phyloP scores from a whole-genome alignment of 228 moss, liverwort and hornwort species.

The Sphagnum magellanicum region DNA sequence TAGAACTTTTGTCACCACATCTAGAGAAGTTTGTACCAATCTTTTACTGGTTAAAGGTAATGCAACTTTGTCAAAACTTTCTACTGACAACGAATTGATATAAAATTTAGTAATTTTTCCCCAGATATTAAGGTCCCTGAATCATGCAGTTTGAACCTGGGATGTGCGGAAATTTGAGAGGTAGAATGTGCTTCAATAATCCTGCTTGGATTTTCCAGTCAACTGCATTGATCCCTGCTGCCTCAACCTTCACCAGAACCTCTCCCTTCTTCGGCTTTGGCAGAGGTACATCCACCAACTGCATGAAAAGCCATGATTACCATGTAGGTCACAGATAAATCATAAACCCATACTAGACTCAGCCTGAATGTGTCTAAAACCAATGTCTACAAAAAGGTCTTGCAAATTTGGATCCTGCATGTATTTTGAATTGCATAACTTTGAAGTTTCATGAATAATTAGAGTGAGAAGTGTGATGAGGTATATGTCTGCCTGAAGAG shows the following conservation, averaged over 20 bases:
- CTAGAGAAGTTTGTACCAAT: too few species aligned
- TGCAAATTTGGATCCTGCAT: neutral
- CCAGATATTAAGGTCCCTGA: too few species aligned
- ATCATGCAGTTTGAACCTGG: conserved; percentile 7
- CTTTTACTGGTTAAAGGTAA: too few species aligned
- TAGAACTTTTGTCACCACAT: too few species aligned
- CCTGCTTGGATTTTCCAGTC: conserved; percentile 16
- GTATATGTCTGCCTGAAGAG: conserved; percentile 25
- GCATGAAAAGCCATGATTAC: neutral
- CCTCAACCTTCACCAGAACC: conserved; percentile 28
- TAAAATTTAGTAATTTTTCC: too few species aligned
- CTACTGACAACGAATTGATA: too few species aligned
- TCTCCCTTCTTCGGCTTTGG: conserved; percentile 13
- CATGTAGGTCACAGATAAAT: neutral
- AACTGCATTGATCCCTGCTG: conserved; percentile 21
- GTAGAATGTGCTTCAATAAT: conserved; percentile 5
- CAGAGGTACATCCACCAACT: conserved; percentile 22
- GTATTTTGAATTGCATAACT: neutral
- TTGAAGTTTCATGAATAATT: neutral
- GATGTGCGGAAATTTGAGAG: conserved; percentile 16
- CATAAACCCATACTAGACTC: neutral
- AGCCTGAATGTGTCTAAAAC: neutral
- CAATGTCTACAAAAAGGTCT: neutral
- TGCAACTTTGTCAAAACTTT: too few species aligned
- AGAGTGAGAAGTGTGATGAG: neutral